These are phyloP conservation scores for Cordia subcordata DNA, from an alignment of 257 asterid genomes.

Conservation along the genomic window DNA sequence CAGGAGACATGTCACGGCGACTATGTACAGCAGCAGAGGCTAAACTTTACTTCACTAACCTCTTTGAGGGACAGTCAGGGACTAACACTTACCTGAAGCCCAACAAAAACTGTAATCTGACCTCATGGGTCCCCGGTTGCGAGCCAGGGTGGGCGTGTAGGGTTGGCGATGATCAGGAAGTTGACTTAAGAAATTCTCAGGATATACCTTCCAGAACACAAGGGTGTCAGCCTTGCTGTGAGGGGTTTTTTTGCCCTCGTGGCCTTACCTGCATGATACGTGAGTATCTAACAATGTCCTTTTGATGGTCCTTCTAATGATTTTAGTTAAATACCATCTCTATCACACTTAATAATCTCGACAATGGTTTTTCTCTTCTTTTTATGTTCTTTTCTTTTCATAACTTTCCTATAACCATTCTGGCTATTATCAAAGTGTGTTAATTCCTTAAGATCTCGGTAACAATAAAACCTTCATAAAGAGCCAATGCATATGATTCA, in stretches of 20 bases:
- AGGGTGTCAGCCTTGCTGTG: slow-evolving; percentile 76
- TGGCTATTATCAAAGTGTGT: too few species aligned
- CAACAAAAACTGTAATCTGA: slow-evolving; percentile 69
- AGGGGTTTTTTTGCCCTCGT: slow-evolving; percentile 80
- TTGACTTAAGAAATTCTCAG: slow-evolving; percentile 28
- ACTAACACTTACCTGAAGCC: slow-evolving; percentile 46
- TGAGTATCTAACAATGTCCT: slow-evolving; percentile 33
- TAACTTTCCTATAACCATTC: too few species aligned
- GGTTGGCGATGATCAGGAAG: slow-evolving; percentile 30
- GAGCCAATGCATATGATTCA: too few species aligned
- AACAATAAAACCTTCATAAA: too few species aligned
- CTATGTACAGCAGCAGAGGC: slow-evolving; percentile 78
- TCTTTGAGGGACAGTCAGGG: slow-evolving; percentile 24
- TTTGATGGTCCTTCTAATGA: not conserved
- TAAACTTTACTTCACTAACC: slow-evolving; percentile 45
- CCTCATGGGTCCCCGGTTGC: slow-evolving; percentile 68
- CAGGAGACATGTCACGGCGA: slow-evolving; percentile 52
- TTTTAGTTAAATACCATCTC: not conserved
- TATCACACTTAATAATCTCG: not conserved
- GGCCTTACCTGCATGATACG: slow-evolving; percentile 97
- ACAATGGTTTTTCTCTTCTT: too few species aligned
- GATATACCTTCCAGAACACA: slow-evolving; percentile 57
- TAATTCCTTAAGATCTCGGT: too few species aligned
- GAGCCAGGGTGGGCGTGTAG: slow-evolving; percentile 95
- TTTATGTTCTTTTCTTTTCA: too few species aligned